phyloP scores from a whole-genome alignment of 352 stramenopile species.

The Phytophthora lateralis region DNA sequence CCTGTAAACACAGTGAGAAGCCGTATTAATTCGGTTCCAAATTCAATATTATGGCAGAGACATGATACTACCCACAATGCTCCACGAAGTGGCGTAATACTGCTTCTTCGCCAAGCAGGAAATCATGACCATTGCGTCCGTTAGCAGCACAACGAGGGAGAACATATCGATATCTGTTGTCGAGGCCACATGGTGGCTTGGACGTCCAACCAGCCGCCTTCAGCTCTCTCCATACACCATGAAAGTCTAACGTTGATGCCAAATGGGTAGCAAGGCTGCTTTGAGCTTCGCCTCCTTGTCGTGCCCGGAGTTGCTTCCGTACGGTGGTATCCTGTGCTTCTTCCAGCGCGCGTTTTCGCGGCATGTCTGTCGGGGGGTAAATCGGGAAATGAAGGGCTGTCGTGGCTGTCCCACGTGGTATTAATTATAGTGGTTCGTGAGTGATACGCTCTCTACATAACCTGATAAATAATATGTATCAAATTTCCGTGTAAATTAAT shows the following conservation, averaged over 20 bases:
- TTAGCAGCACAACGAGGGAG: constrained; percentile 3
- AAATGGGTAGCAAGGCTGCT: neutral
- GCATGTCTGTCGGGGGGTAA: neutral
- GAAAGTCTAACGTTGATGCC: constrained; percentile 6
- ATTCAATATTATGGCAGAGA: neutral
- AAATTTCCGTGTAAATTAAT: neutral
- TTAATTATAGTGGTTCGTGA: neutral
- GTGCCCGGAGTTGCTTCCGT: constrained; percentile 2
- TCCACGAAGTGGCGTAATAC: constrained; percentile 1
- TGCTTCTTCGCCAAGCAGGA: constrained; percentile 9
- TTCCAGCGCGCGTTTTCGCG: neutral
- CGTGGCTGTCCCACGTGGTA: constrained; percentile 1
- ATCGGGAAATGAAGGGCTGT: constrained; percentile 6
- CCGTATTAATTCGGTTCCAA: neutral
- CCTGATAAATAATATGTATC: constrained; percentile 2
- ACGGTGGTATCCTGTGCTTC: neutral
- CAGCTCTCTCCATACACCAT: constrained; percentile 10
- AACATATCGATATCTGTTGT: constrained; percentile 5
- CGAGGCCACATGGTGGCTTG: neutral
- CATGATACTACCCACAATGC: neutral
- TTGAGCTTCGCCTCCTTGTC: neutral
- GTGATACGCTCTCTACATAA: neutral
- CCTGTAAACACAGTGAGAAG: neutral
- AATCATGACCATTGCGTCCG: constrained; percentile 8
- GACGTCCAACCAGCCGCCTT: constrained; percentile 11